Evolutionary conservation across 2,329 filamentous ascomycete species (phyloP), one percentile per base, ranked within the genome.

Genomic region (Exophiala sideris): DNA sequence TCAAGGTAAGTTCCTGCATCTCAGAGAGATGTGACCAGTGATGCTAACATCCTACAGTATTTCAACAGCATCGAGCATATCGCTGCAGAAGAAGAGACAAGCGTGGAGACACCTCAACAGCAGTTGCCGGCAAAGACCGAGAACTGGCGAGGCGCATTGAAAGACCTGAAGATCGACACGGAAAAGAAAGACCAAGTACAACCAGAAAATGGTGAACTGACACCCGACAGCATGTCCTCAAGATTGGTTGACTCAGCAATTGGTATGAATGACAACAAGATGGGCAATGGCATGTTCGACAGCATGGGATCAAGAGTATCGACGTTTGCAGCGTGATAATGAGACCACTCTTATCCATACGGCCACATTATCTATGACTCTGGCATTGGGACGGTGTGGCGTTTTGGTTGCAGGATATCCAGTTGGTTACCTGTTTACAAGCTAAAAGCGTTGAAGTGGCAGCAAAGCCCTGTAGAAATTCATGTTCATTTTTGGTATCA

Each of bases 41-140:
- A 32, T 10, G 9, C 21, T 5, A 24, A 44, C 5, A 21, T 44
- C 14, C 14, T 12, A 52, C 61, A 84, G 74, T 88, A 88, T 68
- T 88, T 88, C 70, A 87, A 87, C 72, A 84, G 81, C 58, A 87
- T 88, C 64, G 85, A 88, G 69, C 78, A 83, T 64, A 78, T 86
- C 73, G 61, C 72, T 68, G 7, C 69, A 70, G 32, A 74, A 70
- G 7, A 73, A 74, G 44, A 55, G 42, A 61, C 51, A 24, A 48
- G 52, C 49, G 54, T 38, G 46, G 52, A 48, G 11, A 53, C 56
- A 14, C 50, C 58, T 24, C 49, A 49, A 45, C 46, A 41, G 33
- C 49, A 42, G 10, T 51, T 52, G 24, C 48, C 49, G 39, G 35
- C 40, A 4, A 45, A 50, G 32, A 33, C 50, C n/a, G 56, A 60